Evolutionary conservation across 2,329 filamentous ascomycete species (phyloP).

Genomic region (Colletotrichum viniferum): DNA sequence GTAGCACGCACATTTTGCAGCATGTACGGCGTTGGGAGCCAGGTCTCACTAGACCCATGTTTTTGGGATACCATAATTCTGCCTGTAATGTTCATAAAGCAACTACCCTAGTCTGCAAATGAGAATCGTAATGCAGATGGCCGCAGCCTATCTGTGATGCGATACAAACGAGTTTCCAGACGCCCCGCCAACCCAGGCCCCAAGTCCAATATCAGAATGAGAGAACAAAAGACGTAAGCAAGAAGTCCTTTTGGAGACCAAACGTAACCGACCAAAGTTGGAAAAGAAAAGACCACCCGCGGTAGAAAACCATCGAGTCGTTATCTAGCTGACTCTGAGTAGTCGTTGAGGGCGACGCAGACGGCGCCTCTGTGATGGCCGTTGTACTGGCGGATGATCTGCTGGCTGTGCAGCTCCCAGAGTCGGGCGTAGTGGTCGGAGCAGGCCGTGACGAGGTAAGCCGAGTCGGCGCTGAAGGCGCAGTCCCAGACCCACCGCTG

Average conservation of each 20-base stretch:
- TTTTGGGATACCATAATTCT: conserved; percentile 12
- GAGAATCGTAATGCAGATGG: conserved; percentile 8
- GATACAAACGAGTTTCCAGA: conserved; percentile 18
- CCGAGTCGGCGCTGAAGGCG: conserved; percentile 90
- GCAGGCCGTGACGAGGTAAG: conserved; percentile 91
- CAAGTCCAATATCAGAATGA: background rate
- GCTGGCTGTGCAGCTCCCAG: conserved; percentile 87
- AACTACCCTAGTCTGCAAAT: conserved; percentile 1
- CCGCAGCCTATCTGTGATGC: conserved; percentile 8
- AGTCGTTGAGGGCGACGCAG: conserved; percentile 91
- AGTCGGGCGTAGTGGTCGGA: conserved; percentile 91
- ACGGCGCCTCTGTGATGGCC: conserved; percentile 91
- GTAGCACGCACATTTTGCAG: background rate
- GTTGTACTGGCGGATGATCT: conserved; percentile 93
- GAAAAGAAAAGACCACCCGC: background rate
- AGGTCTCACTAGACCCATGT: background rate
- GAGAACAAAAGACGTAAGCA: conserved; percentile 1
- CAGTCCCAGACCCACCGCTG: conserved; percentile 99
- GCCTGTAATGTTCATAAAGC: conserved; percentile 5
- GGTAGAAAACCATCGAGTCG: background rate
- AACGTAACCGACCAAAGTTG: background rate
- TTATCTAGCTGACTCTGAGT: conserved; percentile 57
- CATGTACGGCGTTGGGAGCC: conserved; percentile 16
- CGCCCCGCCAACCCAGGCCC: conserved; percentile 23
- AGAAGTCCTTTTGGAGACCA: conserved; percentile 2